phyloP scores from a whole-genome alignment of 306 rosid genomes.

The Vachellia collinsii region DNA sequence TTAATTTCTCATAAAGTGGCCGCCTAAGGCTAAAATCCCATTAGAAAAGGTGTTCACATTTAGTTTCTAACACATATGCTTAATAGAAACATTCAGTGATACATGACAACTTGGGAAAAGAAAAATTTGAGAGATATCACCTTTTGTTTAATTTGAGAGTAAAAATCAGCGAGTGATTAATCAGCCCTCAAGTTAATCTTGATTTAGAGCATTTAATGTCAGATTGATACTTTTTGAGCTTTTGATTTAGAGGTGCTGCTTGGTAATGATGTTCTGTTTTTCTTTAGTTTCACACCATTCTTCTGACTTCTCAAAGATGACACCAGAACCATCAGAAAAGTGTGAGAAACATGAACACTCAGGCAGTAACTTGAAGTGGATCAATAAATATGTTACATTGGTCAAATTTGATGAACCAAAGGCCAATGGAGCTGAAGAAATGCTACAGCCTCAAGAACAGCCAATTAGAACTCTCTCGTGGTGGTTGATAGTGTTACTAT shows the following conservation, averaged over 20 bases:
- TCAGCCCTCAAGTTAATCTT: background rate
- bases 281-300: constrained; percentile 21
- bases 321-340: constrained; percentile 49
- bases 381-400: constrained; percentile 60
- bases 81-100: background rate
- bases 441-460: constrained; percentile 48
- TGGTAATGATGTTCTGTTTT: constrained; percentile 18
- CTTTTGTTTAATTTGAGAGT: background rate
- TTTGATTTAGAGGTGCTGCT: constrained; percentile 7
- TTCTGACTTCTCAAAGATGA: constrained; percentile 42
- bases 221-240: background rate
- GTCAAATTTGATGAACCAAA: constrained; percentile 56
- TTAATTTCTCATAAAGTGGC: no score
- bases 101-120: background rate
- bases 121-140: background rate
- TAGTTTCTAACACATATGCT: no score
- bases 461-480: constrained; percentile 43
- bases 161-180: background rate
- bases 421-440: constrained; percentile 47
- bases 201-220: background rate
- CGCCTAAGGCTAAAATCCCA: no score
- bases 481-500: constrained; percentile 62
- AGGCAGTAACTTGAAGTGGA: constrained; percentile 42
- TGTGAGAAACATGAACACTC: constrained; percentile 42
- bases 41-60: no score